Evolutionary conservation across 2,329 filamentous ascomycete species (phyloP).

Genomic region (Fusarium cicatricum): DNA sequence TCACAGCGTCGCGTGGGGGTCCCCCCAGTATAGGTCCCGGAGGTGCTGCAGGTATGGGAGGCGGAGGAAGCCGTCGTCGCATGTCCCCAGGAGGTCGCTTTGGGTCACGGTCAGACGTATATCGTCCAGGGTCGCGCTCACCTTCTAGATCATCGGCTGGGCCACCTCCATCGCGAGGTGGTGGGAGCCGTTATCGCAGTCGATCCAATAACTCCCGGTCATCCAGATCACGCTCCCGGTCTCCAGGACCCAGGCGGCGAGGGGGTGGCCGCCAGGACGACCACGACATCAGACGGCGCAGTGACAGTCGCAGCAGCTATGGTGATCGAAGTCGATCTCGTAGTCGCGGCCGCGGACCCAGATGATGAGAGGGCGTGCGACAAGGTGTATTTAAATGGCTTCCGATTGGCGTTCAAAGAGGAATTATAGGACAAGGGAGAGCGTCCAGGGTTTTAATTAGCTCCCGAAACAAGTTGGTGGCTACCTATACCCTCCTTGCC

Average conservation of each 20-base stretch:
- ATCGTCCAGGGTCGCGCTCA: slow-evolving; percentile 68
- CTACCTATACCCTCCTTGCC: slow-evolving; percentile 21
- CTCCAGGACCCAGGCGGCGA: slow-evolving; percentile 48
- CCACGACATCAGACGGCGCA: slow-evolving; percentile 52
- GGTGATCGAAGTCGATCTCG: slow-evolving; percentile 52
- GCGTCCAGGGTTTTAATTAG: slow-evolving; percentile 27
- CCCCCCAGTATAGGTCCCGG: slow-evolving; percentile 36
- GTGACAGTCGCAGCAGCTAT: slow-evolving; percentile 59
- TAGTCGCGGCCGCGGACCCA: slow-evolving; percentile 49
- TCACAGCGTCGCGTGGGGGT: slow-evolving; percentile 45
- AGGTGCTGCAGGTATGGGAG: slow-evolving; percentile 44
- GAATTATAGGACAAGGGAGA: slow-evolving; percentile 10
- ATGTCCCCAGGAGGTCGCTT: slow-evolving; percentile 49
- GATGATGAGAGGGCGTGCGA: slow-evolving; percentile 32
- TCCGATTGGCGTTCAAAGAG: slow-evolving; percentile 33
- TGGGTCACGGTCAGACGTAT: slow-evolving; percentile 62
- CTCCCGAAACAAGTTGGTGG: slow-evolving; percentile 37
- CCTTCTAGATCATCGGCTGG: slow-evolving; percentile 54
- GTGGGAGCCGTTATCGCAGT: slow-evolving; percentile 54
- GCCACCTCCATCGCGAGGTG: slow-evolving; percentile 48
- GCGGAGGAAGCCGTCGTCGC: slow-evolving; percentile 50
- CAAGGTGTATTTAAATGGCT: slow-evolving; percentile 28
- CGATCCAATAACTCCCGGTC: slow-evolving; percentile 55
- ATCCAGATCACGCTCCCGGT: slow-evolving; percentile 59
- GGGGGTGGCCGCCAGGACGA: slow-evolving; percentile 45